Base-by-base conservation (phyloP, 1,284 basidiomycete species). In the Ustilago nuda region DNA sequence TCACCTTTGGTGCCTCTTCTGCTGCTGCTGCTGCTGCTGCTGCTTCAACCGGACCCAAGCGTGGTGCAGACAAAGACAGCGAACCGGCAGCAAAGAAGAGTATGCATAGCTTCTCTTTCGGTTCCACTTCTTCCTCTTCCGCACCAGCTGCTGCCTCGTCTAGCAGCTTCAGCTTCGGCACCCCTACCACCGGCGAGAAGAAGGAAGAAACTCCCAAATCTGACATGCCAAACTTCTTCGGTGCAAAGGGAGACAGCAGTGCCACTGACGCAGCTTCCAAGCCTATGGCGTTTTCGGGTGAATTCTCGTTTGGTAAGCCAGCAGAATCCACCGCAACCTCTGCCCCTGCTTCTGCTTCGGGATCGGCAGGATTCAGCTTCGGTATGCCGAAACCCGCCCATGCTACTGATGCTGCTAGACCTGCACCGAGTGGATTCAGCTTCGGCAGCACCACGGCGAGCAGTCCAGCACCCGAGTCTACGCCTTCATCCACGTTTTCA, bases 41-140 rank as follows among this genome's bases (percentile, higher is more conserved):
- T 23, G 35, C 60, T 19, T 41, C 54, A 11, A 46, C 56, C 3
- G 67, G 64, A 17, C 60, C 70, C 1, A 73, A 72, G 61, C 70
- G 70, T 8, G 56, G 65, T 11, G 72, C 69, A 8, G 64, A 66
- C 27, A 63, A 69, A 6, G 59, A 69, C 13, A 59, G 41, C 4
- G 75, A 72, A 56, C 61, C 77, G 0, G 57, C 63, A 30, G 64
- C 77, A 17, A 75, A 68, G 51, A 72, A 72, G 66, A 64, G 66
- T 45, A 67, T 63, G 58, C 68, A 65, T 2, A 71, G 67, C 41
- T 82, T 79, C 56, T 68, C 79, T 13, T 80, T 76, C 51, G 75
- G 78, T 17, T 48, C 69, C n/a, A 46, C 66, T 2, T 45, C 67
- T 41, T 51, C 66, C 12, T 35, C 60, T 36, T 12, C 61, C 23